Conservation (phyloP, 768 basidiomycete genomes). For the Mrakia blollopis region DNA sequence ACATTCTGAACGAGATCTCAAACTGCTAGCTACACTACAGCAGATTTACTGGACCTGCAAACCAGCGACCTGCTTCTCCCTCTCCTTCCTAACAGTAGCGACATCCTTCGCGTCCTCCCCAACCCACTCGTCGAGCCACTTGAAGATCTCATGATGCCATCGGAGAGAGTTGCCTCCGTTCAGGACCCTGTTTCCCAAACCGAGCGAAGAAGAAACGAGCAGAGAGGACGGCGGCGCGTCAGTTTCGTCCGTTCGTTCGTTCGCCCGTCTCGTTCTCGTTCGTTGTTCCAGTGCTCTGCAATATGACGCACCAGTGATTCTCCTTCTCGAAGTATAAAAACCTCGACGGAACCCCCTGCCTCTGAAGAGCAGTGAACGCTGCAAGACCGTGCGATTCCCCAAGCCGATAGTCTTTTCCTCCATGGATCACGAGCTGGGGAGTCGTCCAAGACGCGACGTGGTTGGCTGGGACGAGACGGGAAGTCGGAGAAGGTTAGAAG, state of each 20-base stretch:
- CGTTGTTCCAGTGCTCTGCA: too few relatives aligned
- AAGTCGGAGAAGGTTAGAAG: too few relatives aligned
- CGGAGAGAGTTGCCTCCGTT: slow-evolving; percentile 51
- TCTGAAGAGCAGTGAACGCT: slow-evolving; percentile 78
- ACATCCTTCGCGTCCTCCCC: slow-evolving; percentile 35
- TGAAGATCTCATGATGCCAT: slow-evolving; percentile 92
- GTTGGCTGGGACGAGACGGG: slow-evolving; percentile 47
- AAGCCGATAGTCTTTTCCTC: slow-evolving; percentile 54
- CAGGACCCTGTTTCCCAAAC: slow-evolving; percentile 50
- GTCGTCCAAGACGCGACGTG: slow-evolving; percentile 80
- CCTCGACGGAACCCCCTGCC: slow-evolving; percentile 65
- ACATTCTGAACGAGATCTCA: too few relatives aligned
- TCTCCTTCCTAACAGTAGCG: slow-evolving; percentile 1
- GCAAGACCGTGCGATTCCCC: slow-evolving; percentile 77
- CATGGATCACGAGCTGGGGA: slow-evolving; percentile 77
- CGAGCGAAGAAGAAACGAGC: background rate
- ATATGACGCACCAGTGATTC: slow-evolving; percentile 64
- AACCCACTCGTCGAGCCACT: slow-evolving; percentile 64
- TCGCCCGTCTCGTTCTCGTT: too few relatives aligned
- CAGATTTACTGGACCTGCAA: too few relatives aligned
- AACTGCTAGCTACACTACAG: too few relatives aligned
- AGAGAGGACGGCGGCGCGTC: background rate
- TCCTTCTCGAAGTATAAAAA: slow-evolving; percentile 82
- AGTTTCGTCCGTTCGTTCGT: slow-evolving; percentile 50
- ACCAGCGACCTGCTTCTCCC: background rate